Percentiles rank a stretch among this genome's conserved stretches.
Conservation (phyloP, 768 basidiomycete genomes). For the Calocera viscosa region DNA sequence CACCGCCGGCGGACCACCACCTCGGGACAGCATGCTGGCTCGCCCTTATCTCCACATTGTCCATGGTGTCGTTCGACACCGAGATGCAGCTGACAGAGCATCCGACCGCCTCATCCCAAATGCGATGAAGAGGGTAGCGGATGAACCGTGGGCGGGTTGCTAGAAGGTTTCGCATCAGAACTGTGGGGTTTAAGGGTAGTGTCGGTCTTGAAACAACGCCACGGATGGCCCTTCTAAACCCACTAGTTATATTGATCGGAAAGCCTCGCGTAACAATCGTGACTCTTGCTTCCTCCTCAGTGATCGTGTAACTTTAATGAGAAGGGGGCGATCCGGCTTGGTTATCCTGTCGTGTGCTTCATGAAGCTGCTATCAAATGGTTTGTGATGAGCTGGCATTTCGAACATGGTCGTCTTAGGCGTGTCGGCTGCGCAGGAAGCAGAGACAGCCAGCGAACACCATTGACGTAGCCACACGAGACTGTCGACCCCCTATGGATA, state of each 20-base stretch:
- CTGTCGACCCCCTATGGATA: neutral
- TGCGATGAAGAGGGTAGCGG: neutral
- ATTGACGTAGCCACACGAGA: too few species aligned
- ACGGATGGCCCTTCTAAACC: too few species aligned
- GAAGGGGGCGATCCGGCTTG: neutral
- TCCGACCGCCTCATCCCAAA: neutral
- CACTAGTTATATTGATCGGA: neutral
- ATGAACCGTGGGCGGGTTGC: neutral
- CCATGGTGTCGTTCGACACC: neutral
- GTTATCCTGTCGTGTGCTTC: neutral
- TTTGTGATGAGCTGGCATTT: neutral
- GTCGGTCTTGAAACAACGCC: too few species aligned
- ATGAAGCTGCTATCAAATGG: neutral
- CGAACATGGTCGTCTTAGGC: neutral
- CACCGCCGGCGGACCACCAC: too few species aligned
- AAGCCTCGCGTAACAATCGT: neutral
- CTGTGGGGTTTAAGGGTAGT: neutral
- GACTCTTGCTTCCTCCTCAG: neutral
- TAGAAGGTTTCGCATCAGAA: neutral
- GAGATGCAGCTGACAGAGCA: neutral
- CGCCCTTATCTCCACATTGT: conserved; percentile 1
- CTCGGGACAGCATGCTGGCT: neutral
- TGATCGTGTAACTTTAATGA: neutral
- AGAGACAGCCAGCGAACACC: neutral
- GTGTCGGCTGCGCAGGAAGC: neutral